Percentiles rank a stretch among this genome's conserved stretches.
Conservation (phyloP, 495 filamentous ascomycete genomes). For the Barbatosphaeria neglecta region DNA sequence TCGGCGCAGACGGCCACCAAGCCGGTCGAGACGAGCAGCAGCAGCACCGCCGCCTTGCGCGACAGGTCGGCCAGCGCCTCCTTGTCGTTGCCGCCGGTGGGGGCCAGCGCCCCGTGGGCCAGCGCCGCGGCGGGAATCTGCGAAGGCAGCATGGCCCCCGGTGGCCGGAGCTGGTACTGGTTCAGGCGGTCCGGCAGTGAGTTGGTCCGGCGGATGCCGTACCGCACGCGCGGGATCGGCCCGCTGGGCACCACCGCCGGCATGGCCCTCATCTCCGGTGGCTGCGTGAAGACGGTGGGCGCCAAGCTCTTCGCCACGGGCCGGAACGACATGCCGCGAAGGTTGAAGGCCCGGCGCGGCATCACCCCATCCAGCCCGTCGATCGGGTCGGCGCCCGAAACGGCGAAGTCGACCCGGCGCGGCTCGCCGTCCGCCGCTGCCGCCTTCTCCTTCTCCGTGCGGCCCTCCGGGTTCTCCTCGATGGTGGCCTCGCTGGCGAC, state of each 20-base stretch:
- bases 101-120: constrained; percentile 16
- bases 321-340: constrained; percentile 28
- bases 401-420: constrained; percentile 34
- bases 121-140: constrained; percentile 22
- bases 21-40: constrained; percentile 63
- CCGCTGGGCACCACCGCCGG: constrained; percentile 18
- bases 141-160: constrained; percentile 28
- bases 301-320: constrained; percentile 33
- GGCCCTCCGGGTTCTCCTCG: constrained; percentile 16
- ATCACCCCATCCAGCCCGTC: constrained; percentile 21
- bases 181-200: constrained; percentile 65
- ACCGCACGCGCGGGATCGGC: constrained; percentile 40
- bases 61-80: constrained; percentile 38
- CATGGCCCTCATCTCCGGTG: constrained; percentile 8
- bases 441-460: constrained; percentile 1
- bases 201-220: constrained; percentile 61
- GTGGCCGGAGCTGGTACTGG: constrained; percentile 31
- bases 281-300: constrained; percentile 30
- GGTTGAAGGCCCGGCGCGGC: constrained; percentile 21
- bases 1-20: constrained; percentile 75
- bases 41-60: constrained; percentile 55
- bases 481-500: constrained; percentile 15
- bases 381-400: constrained; percentile 7
- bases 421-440: constrained; percentile 16
- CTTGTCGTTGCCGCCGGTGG: constrained; percentile 21